Evolutionary conservation across 331 rosid genomes (phyloP).

Genomic region (Saraca asoca): DNA sequence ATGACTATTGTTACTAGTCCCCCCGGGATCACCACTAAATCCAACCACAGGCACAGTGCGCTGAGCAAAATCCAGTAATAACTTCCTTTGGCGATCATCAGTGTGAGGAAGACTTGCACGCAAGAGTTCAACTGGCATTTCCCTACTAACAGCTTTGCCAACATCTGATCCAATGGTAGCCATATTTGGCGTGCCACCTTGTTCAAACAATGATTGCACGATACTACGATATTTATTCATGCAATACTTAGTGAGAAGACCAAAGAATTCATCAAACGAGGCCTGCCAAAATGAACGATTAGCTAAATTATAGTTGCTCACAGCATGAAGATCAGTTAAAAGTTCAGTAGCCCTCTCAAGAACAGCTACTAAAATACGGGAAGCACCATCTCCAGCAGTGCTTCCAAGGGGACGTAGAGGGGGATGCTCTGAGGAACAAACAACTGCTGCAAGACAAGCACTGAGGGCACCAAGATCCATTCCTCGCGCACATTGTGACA

Average conservation of each 20-base stretch:
- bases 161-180: constrained; percentile 61
- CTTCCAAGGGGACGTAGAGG: constrained; percentile 94
- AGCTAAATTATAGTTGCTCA: constrained; percentile 61
- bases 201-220: constrained; percentile 63
- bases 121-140: constrained; percentile 95
- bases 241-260: constrained; percentile 78
- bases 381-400: constrained; percentile 92
- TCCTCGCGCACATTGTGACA: constrained; percentile 55
- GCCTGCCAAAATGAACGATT: constrained; percentile 94
- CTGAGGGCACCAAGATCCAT: constrained; percentile 97
- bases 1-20: constrained; percentile 39
- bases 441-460: constrained; percentile 93
- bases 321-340: constrained; percentile 76
- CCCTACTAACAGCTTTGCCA: constrained; percentile 67
- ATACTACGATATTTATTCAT: constrained; percentile 72
- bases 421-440: constrained; percentile 85
- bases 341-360: constrained; percentile 91
- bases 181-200: constrained; percentile 57
- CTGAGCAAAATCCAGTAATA: constrained; percentile 73
- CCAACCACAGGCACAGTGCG: constrained; percentile 77
- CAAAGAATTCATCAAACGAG: constrained; percentile 81
- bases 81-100: constrained; percentile 67
- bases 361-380: constrained; percentile 71
- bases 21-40: constrained; percentile 54
- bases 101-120: constrained; percentile 98